Conservation (phyloP, 441 rosid species). For the Adansonia gregorii region DNA sequence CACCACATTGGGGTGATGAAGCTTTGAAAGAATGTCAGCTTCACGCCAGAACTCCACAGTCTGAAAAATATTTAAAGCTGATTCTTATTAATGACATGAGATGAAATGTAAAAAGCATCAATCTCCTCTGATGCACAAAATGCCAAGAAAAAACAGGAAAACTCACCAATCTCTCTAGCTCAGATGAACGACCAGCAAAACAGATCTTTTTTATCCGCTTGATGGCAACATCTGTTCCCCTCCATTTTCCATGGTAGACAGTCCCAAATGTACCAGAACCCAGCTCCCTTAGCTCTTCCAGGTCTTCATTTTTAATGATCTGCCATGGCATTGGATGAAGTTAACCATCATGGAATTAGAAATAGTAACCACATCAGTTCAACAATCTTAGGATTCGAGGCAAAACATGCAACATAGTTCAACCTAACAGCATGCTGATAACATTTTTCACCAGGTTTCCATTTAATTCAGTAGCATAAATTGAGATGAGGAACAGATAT, state of each 20-base stretch:
- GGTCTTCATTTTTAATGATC: constrained; percentile 91
- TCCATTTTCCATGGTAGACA: constrained; percentile 98
- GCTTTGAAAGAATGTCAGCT: constrained; percentile 82
- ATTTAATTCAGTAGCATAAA: not conserved
- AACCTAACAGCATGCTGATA: constrained; percentile 15
- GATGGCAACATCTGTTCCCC: constrained; percentile 95
- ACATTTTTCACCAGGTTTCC: not conserved
- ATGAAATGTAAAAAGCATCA: constrained; percentile 17
- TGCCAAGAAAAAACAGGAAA: constrained; percentile 11
- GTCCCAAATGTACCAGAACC: constrained; percentile 98
- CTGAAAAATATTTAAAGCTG: constrained; percentile 38
- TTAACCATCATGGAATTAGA: constrained; percentile 8
- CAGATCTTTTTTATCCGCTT: constrained; percentile 90
- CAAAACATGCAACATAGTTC: not conserved
- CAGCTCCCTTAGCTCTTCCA: constrained; percentile 89
- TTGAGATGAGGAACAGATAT: not conserved
- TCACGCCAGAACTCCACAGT: constrained; percentile 98
- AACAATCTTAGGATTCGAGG: not conserved
- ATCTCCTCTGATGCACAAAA: constrained; percentile 15
- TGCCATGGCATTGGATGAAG: constrained; percentile 29
- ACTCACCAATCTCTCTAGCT: constrained; percentile 86
- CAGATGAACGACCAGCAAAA: constrained; percentile 85
- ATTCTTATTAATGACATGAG: not conserved
- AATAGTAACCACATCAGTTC: not conserved
- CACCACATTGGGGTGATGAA: constrained; percentile 82